phyloP scores from a whole-genome alignment of 2,329 filamentous ascomycete genomes.

The Cordyceps tenuipes region DNA sequence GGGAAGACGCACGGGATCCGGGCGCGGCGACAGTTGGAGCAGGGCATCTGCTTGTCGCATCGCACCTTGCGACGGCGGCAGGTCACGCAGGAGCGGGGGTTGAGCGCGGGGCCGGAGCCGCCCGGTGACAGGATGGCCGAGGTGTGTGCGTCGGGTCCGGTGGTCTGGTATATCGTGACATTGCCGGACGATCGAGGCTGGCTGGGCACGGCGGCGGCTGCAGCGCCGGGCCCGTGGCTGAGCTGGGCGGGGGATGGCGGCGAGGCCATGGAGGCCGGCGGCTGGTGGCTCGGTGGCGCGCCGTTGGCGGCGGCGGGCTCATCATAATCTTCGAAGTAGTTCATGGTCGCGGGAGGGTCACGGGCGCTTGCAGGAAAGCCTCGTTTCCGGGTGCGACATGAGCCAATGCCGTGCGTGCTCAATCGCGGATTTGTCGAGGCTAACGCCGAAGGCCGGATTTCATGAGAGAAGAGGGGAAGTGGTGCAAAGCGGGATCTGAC shows the following conservation, averaged over 20 bases:
- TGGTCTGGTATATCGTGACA: slow-evolving; percentile 32
- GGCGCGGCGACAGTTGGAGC: slow-evolving; percentile 64
- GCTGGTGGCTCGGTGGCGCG: not conserved
- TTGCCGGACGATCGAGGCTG: slow-evolving; percentile 22
- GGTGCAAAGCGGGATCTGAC: not conserved
- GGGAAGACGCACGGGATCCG: slow-evolving; percentile 67
- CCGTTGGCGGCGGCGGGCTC: slow-evolving; percentile 3
- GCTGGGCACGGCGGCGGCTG: slow-evolving; percentile 8
- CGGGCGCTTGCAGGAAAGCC: slow-evolving; percentile 4
- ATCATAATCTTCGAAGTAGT: slow-evolving; percentile 9
- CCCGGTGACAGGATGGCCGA: slow-evolving; percentile 27
- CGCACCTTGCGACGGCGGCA: slow-evolving; percentile 57
- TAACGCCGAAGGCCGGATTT: not conserved
- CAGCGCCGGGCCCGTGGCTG: not conserved
- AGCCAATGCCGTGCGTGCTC: not conserved
- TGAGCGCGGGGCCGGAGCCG: slow-evolving; percentile 29
- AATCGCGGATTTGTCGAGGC: not conserved
- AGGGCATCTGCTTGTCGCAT: slow-evolving; percentile 71
- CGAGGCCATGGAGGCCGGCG: not conserved
- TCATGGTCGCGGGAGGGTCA: slow-evolving; percentile 6
- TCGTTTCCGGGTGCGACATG: slow-evolving; percentile 1
- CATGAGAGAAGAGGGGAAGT: slow-evolving; percentile 1
- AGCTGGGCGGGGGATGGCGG: not conserved
- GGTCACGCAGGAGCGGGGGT: slow-evolving; percentile 42
- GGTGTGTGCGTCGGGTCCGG: slow-evolving; percentile 31